Evolutionary conservation across 1,139 yeast genomes (phyloP), one percentile per base, ranked within the genome.

Genomic region (Sugiyamaella paludigena): DNA sequence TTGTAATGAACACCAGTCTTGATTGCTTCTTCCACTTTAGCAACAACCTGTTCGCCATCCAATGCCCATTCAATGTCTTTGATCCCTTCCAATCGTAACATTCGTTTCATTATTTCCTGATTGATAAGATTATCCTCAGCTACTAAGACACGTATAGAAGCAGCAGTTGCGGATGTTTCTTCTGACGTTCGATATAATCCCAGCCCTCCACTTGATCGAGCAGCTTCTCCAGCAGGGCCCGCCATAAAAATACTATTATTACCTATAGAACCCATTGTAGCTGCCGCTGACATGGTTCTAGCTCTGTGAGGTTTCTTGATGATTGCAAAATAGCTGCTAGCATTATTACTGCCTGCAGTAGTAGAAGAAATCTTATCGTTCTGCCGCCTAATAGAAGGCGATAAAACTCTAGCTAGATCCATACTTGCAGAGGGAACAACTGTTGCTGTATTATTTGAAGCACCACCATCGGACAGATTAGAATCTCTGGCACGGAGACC

Each of bases 71-170:
- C 83, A 40, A 92, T 74, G 55, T 84, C 79, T 4, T 67, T 68
- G 54, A 86, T 78, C 1, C 96, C 96, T 66, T 89, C 96, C 16
- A 87, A 71, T 50, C 77, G 77, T 51, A 92, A 74, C 95, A 91
- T 88, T 52, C 96, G 72, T 59, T 78, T 81, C 59, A 89, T 85
- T 30, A 92, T 96, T 65, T 88, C 95, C 65, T 89, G 97, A 64
- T 92, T 91, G 10, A 92, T 95, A 57, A 77, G 72, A 60, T 92
- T 92, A 64, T 92, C 98, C 62, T 92, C 98, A 0, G 97, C 98
- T n/a, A 92, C 91, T 50, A 92, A 74, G 19, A 92, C 81, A 45
- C 75, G 66, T 36, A 74, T 69, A 4, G 49, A 38, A 6, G 42
- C 40, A 24, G 49, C 49, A 9, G 40, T 28, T 28, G 26, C 30